These are phyloP conservation scores for Paramecium sonneborni DNA, from an alignment of 73 alveolate species.

Conservation along the genomic window DNA sequence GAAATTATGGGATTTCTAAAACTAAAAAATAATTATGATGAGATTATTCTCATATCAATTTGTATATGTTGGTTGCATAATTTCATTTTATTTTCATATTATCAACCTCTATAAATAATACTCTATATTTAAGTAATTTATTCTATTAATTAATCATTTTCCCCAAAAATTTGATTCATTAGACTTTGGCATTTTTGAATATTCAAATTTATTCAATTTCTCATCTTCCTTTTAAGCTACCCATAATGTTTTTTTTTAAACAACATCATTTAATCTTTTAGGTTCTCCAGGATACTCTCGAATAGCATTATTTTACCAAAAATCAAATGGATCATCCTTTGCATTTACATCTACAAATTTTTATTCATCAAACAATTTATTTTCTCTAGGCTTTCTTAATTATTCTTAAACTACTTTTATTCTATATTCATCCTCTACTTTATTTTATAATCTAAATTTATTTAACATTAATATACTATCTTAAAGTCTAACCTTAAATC, in stretches of 20 bases:
- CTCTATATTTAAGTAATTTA: not conserved
- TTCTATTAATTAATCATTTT: not conserved
- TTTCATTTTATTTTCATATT: not conserved
- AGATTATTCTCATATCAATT: not conserved
- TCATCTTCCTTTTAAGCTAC: not conserved
- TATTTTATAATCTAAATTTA: slow-evolving; percentile 3
- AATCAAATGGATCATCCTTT: slow-evolving; percentile 53
- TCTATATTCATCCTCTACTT: slow-evolving; percentile 55
- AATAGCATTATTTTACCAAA: slow-evolving; percentile 41
- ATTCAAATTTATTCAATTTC: slow-evolving; percentile 1
- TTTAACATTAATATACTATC: not conserved
- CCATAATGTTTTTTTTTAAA: slow-evolving; percentile 1
- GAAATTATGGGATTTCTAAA: slow-evolving; percentile 32
- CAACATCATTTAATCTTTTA: slow-evolving; percentile 5
- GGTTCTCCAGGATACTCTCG: slow-evolving; percentile 47
- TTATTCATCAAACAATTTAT: not conserved
- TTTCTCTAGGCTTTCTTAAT: slow-evolving; percentile 27
- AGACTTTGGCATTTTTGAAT: not conserved
- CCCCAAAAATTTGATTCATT: not conserved
- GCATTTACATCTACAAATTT: slow-evolving; percentile 34
- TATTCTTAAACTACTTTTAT: slow-evolving; percentile 32
- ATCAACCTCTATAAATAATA: not conserved
- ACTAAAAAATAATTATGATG: not conserved
- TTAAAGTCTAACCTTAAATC: not conserved
- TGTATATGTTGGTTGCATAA: not conserved